Evolutionary conservation across 768 basidiomycete species (phyloP).

Genomic region (Panus rudis): DNA sequence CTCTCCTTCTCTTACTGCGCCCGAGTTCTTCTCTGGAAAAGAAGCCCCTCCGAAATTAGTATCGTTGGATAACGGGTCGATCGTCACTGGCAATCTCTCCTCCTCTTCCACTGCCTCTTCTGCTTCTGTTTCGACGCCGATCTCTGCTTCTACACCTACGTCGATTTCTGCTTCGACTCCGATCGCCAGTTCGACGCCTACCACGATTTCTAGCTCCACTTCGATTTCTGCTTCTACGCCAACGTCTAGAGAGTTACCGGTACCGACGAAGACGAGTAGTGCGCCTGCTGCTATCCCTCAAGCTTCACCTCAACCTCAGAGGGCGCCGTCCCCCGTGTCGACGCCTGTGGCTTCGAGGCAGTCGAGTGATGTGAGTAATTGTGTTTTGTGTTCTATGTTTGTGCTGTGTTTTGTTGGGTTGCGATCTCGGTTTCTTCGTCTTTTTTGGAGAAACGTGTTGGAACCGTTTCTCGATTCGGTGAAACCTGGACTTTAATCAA

Average conservation of each 20-base stretch:
- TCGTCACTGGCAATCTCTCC: conserved; percentile 28
- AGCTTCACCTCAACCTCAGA: no score
- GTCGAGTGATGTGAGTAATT: no score
- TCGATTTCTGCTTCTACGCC: no score
- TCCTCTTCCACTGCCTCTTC: conserved; percentile 20
- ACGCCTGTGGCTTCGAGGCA: conserved; percentile 11
- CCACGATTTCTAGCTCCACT: conserved; percentile 16
- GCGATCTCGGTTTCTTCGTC: no score
- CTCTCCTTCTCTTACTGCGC: conserved; percentile 72
- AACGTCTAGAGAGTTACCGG: no score
- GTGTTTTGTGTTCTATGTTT: no score
- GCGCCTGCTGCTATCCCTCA: conserved; percentile 4
- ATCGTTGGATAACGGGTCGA: conserved; percentile 63
- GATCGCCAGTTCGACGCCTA: conserved; percentile 17
- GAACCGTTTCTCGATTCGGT: no score
- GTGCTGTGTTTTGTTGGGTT: no score
- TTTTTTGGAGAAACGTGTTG: no score
- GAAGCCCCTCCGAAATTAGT: conserved; percentile 70
- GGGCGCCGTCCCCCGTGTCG: conserved; percentile 29
- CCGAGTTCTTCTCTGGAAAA: conserved; percentile 88
- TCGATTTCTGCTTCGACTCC: conserved; percentile 23
- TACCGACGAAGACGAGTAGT: no score
- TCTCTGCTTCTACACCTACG: conserved; percentile 18
- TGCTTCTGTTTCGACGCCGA: conserved; percentile 18
- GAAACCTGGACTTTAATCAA: no score